Evolutionary conservation across 257 asterid species (phyloP).

Genomic region (Parsonsia alboflavescens): DNA sequence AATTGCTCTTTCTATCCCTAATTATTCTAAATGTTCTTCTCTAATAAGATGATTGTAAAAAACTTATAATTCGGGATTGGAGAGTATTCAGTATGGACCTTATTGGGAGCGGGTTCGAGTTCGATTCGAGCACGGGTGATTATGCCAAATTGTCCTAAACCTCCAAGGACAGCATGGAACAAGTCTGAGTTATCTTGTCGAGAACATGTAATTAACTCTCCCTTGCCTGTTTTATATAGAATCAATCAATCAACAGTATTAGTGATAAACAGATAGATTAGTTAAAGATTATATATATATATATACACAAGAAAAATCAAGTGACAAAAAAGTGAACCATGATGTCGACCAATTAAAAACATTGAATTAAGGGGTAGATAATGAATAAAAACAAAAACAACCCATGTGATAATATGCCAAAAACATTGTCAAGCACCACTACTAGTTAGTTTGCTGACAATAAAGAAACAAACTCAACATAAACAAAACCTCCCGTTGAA

Average conservation of each 20-base stretch:
- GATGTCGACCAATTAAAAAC: constrained; percentile 16
- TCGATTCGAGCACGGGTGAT: constrained; percentile 78
- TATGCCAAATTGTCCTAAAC: constrained; percentile 80
- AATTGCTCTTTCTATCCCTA: too few species aligned
- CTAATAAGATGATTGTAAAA: too few species aligned
- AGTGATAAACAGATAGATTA: neutral
- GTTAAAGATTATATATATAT: too few species aligned
- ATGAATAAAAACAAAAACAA: constrained; percentile 26
- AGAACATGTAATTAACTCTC: constrained; percentile 63
- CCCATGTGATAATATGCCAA: constrained; percentile 40
- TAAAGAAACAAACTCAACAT: constrained; percentile 5
- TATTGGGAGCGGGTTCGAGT: constrained; percentile 68
- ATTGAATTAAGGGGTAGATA: constrained; percentile 17
- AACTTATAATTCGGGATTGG: too few species aligned
- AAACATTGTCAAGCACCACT: constrained; percentile 13
- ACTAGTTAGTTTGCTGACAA: constrained; percentile 18
- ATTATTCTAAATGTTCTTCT: too few species aligned
- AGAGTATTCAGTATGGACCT: too few species aligned
- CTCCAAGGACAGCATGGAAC: constrained; percentile 73
- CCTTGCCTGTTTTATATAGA: constrained; percentile 50
- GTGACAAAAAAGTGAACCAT: constrained; percentile 6
- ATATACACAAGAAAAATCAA: neutral
- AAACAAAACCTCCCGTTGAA: neutral
- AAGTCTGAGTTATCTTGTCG: constrained; percentile 46
- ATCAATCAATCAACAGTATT: constrained; percentile 8